These are phyloP conservation scores for Hypoxylon lenormandii DNA, from an alignment of 495 filamentous ascomycete species.

Conservation along the genomic window DNA sequence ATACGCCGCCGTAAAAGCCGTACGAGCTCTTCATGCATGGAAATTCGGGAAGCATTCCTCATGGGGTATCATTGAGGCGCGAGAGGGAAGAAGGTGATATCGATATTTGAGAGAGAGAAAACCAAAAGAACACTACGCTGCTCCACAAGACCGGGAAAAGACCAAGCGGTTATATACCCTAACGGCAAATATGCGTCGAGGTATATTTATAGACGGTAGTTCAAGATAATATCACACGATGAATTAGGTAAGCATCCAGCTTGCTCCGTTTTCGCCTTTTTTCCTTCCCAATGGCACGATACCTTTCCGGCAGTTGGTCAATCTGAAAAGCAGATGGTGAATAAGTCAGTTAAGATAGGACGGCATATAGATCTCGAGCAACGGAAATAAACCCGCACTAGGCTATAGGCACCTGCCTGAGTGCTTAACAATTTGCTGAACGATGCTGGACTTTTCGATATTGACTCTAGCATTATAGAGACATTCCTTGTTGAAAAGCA, in stretches of 20 bases:
- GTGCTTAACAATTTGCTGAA: too few species aligned
- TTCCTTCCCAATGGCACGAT: neutral
- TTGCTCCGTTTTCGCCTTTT: neutral
- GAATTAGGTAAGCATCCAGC: neutral
- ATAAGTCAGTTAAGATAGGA: too few species aligned
- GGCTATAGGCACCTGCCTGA: too few species aligned
- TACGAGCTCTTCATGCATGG: conserved; percentile 41
- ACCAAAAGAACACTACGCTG: neutral
- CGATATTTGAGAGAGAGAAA: neutral
- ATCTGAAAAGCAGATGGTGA: too few species aligned
- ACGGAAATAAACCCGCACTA: too few species aligned
- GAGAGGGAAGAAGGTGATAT: neutral
- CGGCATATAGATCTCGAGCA: too few species aligned
- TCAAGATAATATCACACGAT: neutral
- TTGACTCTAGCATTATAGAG: too few species aligned
- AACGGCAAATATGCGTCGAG: conserved; percentile 10
- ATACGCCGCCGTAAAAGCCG: conserved; percentile 18
- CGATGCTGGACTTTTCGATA: too few species aligned
- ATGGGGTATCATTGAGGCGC: conserved; percentile 8
- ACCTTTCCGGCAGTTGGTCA: too few species aligned
- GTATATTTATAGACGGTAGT: conserved; percentile 1
- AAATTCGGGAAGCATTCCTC: conserved; percentile 45
- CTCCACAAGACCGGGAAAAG: conserved; percentile 17
- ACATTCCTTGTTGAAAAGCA: too few species aligned
- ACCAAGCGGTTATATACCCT: conserved; percentile 6